A percentile compares a stretch with the other conserved stretches of the same genome.
phyloP scores from a whole-genome alignment of 345 rosid species.

The Salix caprea region DNA sequence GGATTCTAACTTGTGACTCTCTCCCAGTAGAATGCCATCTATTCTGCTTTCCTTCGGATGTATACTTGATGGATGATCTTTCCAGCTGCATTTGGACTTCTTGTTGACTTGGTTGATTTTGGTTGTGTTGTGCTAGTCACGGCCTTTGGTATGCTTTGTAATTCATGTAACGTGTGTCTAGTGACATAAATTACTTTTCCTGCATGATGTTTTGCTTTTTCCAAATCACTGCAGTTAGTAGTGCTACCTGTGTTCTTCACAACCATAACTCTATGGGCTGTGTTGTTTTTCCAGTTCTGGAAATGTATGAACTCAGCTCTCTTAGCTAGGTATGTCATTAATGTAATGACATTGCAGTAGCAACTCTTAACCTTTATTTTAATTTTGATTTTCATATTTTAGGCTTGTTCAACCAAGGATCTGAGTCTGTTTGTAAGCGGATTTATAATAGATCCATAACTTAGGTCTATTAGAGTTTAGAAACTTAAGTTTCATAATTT shows the following conservation, averaged over 20 bases:
- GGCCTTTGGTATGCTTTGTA: background rate
- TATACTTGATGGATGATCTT: conserved; percentile 77
- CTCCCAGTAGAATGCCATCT: conserved; percentile 59
- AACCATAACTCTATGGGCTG: conserved; percentile 70
- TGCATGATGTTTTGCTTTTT: conserved; percentile 8
- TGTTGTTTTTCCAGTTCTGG: conserved; percentile 93
- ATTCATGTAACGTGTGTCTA: background rate
- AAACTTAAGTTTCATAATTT: too few relatives aligned
- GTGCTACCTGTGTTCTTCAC: conserved; percentile 73
- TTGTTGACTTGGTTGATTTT: conserved; percentile 58
- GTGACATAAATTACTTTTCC: background rate
- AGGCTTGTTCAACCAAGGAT: too few relatives aligned
- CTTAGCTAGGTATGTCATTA: conserved; percentile 52
- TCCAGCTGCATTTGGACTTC: conserved; percentile 66
- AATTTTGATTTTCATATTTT: too few relatives aligned
- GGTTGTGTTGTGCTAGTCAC: conserved; percentile 11
- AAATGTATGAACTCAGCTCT: conserved; percentile 84
- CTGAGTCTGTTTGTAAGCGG: too few relatives aligned
- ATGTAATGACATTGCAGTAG: too few relatives aligned
- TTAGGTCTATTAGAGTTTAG: too few relatives aligned
- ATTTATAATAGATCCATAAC: too few relatives aligned
- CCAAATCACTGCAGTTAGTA: conserved; percentile 68
- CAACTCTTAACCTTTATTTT: too few relatives aligned
- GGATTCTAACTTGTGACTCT: conserved; percentile 11
- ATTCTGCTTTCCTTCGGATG: conserved; percentile 88